These are phyloP conservation scores for Fusarium sp. DNA, from an alignment of 2,329 filamentous ascomycete species.

Conservation along the genomic window DNA sequence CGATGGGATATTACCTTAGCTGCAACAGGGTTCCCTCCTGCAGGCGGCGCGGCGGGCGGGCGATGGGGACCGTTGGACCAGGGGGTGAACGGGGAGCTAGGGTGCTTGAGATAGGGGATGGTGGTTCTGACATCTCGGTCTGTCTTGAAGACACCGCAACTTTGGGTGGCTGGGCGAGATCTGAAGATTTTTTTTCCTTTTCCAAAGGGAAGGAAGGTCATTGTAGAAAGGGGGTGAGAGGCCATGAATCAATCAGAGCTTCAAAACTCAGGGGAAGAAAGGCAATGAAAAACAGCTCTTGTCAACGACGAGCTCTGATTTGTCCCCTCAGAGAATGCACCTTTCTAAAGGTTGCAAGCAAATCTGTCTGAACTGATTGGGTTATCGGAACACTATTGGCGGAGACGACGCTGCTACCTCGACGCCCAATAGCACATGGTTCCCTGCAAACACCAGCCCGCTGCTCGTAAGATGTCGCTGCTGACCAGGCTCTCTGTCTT, in stretches of 20 bases:
- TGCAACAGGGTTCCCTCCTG: slow-evolving; percentile 45
- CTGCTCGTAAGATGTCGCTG: slow-evolving; percentile 23
- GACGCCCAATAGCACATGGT: slow-evolving; percentile 25
- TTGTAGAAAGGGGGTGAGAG: neutral
- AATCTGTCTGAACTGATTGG: slow-evolving; percentile 36
- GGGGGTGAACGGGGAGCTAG: slow-evolving; percentile 18
- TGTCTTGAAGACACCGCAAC: slow-evolving; percentile 29
- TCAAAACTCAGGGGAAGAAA: slow-evolving; percentile 7
- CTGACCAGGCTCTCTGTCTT: slow-evolving; percentile 10
- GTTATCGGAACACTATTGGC: slow-evolving; percentile 24
- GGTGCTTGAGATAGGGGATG: slow-evolving; percentile 27
- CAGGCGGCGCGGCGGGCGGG: slow-evolving; percentile 33
- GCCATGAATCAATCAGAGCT: slow-evolving; percentile 1
- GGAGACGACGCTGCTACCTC: slow-evolving; percentile 5
- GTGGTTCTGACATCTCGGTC: slow-evolving; percentile 11
- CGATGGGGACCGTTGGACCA: slow-evolving; percentile 33
- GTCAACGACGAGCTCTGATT: slow-evolving; percentile 24
- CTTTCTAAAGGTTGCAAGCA: slow-evolving; percentile 26
- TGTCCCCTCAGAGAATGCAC: slow-evolving; percentile 19
- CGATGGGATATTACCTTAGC: slow-evolving; percentile 45
- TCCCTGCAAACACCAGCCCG: neutral
- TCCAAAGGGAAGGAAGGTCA: neutral
- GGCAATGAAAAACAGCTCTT: neutral
- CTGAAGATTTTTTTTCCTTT: neutral
- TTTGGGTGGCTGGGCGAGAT: slow-evolving; percentile 12